phyloP scores from a whole-genome alignment of 2,329 filamentous ascomycete genomes.

The Pseudocercospora vitis region DNA sequence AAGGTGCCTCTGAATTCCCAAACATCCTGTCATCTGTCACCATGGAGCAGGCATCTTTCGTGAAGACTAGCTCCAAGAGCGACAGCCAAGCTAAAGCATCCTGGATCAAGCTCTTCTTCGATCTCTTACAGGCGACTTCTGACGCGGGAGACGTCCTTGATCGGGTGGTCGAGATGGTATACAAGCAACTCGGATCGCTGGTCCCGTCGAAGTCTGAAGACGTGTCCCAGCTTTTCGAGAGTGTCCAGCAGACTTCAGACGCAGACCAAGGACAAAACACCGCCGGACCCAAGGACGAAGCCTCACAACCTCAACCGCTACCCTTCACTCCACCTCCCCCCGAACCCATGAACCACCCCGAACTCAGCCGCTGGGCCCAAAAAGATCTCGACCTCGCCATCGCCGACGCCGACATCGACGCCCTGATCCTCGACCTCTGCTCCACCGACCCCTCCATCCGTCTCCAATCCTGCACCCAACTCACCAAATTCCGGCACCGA shows the following conservation, averaged over 20 bases:
- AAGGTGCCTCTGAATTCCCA: slow-evolving; percentile 38
- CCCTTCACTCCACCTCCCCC: slow-evolving; percentile 41
- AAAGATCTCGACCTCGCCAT: slow-evolving; percentile 77
- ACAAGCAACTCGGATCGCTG: slow-evolving; percentile 7
- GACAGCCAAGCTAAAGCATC: slow-evolving; percentile 13
- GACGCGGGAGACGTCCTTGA: slow-evolving; percentile 16
- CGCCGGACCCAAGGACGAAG: neutral
- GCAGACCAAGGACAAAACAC: neutral
- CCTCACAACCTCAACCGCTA: neutral
- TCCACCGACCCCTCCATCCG: slow-evolving; percentile 77
- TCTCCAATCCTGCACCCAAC: slow-evolving; percentile 70
- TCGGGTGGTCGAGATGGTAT: slow-evolving; percentile 7
- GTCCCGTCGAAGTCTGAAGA: neutral
- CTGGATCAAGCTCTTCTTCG: slow-evolving; percentile 29
- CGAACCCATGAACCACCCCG: slow-evolving; percentile 47
- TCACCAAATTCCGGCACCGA: slow-evolving; percentile 61
- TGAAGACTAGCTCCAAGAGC: slow-evolving; percentile 6
- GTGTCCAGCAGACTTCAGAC: neutral
- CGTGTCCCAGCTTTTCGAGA: neutral
- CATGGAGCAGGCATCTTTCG: slow-evolving; percentile 74
- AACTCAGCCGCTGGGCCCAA: slow-evolving; percentile 64
- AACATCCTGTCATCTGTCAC: slow-evolving; percentile 70
- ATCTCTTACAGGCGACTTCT: slow-evolving; percentile 16
- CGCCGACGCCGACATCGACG: slow-evolving; percentile 71
- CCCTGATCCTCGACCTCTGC: slow-evolving; percentile 71